A percentile compares a stretch with the other conserved stretches of the same genome.
Conservation (phyloP, 2,329 filamentous ascomycete genomes). For the Coccinonectria pachysandricola region DNA sequence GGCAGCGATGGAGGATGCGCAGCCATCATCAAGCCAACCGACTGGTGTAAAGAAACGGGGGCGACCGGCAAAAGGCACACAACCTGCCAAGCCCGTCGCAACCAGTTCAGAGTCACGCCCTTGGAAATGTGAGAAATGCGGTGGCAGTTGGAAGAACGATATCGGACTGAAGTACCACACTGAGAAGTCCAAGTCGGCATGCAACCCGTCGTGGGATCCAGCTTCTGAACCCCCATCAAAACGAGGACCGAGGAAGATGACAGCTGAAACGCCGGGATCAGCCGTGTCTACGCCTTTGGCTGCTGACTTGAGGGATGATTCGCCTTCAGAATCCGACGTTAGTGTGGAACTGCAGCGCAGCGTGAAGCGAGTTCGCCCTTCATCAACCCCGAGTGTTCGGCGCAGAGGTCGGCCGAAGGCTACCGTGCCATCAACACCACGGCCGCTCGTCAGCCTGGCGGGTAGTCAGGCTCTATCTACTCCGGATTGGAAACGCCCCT, state of each 20-base stretch:
- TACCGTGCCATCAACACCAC: conserved; percentile 9
- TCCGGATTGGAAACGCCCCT: conserved; percentile 15
- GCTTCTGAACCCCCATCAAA: conserved; percentile 5
- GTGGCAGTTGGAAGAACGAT: conserved; percentile 46
- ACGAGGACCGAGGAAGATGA: conserved; percentile 7
- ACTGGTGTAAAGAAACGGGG: too few relatives aligned
- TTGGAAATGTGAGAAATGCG: conserved; percentile 43
- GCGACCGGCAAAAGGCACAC: too few relatives aligned
- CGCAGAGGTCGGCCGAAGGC: conserved; percentile 9
- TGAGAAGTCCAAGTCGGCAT: conserved; percentile 42
- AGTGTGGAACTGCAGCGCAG: background rate
- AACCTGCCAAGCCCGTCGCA: conserved; percentile 4
- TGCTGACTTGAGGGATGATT: conserved; percentile 1
- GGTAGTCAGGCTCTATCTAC: conserved; percentile 9
- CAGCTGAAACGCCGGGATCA: conserved; percentile 5
- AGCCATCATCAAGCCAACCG: too few relatives aligned
- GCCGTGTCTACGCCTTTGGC: conserved; percentile 1
- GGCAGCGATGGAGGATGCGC: too few relatives aligned
- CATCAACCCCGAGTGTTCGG: conserved; percentile 7
- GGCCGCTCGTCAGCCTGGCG: conserved; percentile 15
- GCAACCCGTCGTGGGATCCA: conserved; percentile 35
- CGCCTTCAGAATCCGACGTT: background rate
- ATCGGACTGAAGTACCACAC: conserved; percentile 49
- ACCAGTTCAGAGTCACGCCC: conserved; percentile 15
- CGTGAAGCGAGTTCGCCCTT: background rate